These are phyloP conservation scores for Pleurotus tuber-regium DNA, from an alignment of 768 basidiomycete genomes.

Conservation along the genomic window DNA sequence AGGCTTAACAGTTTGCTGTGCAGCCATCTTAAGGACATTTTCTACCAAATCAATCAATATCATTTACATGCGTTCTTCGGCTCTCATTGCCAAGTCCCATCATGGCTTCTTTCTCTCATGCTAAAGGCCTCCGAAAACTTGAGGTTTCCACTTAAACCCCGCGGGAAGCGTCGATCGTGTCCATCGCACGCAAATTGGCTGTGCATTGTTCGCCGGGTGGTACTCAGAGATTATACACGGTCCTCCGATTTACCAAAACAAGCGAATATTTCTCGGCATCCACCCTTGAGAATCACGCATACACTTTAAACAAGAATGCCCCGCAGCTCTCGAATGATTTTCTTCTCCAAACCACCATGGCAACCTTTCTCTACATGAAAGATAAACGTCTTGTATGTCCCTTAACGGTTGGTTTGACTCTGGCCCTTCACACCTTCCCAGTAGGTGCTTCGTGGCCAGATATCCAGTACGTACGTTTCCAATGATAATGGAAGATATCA, in stretches of 20 bases:
- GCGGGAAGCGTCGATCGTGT: neutral
- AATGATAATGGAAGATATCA: too few relatives aligned
- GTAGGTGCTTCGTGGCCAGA: neutral
- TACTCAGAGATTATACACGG: neutral
- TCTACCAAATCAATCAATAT: too few relatives aligned
- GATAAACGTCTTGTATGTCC: neutral
- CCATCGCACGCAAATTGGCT: neutral
- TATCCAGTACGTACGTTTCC: neutral
- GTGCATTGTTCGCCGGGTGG: neutral
- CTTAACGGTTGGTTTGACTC: neutral
- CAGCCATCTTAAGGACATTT: too few relatives aligned
- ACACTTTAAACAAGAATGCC: too few relatives aligned
- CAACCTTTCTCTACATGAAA: neutral
- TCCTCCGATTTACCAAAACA: neutral
- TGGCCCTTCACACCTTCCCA: neutral
- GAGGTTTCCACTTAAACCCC: slow-evolving; percentile 9
- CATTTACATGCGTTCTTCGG: too few relatives aligned
- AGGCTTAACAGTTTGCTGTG: too few relatives aligned
- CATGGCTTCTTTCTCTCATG: neutral
- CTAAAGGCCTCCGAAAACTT: neutral
- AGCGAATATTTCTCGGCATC: neutral
- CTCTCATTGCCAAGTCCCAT: too few relatives aligned
- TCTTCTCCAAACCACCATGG: neutral
- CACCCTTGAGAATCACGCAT: neutral
- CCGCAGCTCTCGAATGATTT: neutral